Conservation (phyloP, 2,329 filamentous ascomycete species). For the Cladophialophora immunda region DNA sequence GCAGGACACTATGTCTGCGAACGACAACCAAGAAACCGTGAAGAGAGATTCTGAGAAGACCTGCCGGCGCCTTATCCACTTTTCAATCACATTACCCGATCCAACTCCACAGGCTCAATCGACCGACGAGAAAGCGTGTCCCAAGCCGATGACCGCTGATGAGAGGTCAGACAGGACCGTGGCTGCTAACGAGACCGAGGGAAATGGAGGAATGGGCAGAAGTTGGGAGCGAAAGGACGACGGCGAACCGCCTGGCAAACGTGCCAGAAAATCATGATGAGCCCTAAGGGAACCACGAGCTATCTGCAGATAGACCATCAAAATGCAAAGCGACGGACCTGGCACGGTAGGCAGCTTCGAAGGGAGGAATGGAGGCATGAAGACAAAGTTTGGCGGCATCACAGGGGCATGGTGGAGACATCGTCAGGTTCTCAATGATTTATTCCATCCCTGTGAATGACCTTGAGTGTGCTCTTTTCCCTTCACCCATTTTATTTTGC, state of each 20-base stretch:
- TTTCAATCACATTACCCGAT: conserved; percentile 32
- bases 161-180: background rate
- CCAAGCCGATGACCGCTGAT: background rate
- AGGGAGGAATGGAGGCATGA: background rate
- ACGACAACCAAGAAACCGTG: background rate
- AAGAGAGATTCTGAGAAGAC: conserved; percentile 4
- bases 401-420: background rate
- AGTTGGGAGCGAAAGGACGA: conserved; percentile 15
- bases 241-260: conserved; percentile 32
- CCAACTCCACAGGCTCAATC: background rate
- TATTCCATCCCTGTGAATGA: conserved; percentile 12
- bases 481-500: background rate
- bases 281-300: background rate
- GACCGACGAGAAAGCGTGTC: background rate
- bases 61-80: conserved; percentile 20
- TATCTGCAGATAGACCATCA: background rate
- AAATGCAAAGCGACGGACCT: conserved; percentile 16
- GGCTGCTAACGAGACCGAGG: background rate
- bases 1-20: background rate
- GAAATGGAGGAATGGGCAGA: background rate
- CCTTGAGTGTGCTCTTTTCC: background rate
- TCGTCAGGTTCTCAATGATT: conserved; percentile 11
- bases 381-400: background rate
- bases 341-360: background rate
- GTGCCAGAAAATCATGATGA: conserved; percentile 27